These are phyloP conservation scores for Kregervanrija delftensis DNA, from an alignment of 805 yeast genomes.

Conservation along the genomic window DNA sequence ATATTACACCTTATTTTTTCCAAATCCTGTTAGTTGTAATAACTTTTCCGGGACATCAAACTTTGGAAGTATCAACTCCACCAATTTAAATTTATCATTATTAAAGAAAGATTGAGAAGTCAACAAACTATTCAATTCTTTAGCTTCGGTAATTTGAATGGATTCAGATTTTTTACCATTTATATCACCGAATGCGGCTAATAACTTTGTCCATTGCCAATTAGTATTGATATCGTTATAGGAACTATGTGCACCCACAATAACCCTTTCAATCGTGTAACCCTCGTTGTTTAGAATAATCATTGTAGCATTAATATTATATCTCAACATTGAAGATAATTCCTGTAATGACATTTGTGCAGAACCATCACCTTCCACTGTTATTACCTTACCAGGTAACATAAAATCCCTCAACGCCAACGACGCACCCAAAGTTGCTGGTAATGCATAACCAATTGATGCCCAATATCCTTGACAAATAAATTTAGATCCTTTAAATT, in stretches of 20 bases:
- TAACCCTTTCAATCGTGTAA: slow-evolving; percentile 44
- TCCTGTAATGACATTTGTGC: slow-evolving; percentile 52
- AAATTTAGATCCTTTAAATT: slow-evolving; percentile 28
- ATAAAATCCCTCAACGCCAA: slow-evolving; percentile 37
- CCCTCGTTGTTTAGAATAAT: slow-evolving; percentile 45
- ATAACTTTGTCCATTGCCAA: slow-evolving; percentile 65
- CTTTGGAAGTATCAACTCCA: slow-evolving; percentile 53
- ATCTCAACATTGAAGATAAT: slow-evolving; percentile 35
- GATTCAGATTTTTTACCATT: slow-evolving; percentile 26
- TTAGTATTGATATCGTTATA: slow-evolving; percentile 42
- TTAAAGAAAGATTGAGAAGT: slow-evolving; percentile 26
- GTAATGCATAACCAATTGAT: slow-evolving; percentile 46
- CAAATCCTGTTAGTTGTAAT: not conserved
- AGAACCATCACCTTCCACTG: slow-evolving; percentile 49
- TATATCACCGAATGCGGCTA: slow-evolving; percentile 61
- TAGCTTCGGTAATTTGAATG: slow-evolving; percentile 29
- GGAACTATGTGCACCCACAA: slow-evolving; percentile 41
- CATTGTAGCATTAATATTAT: slow-evolving; percentile 34
- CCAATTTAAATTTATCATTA: slow-evolving; percentile 37
- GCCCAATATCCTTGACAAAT: slow-evolving; percentile 38
- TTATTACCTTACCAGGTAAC: slow-evolving; percentile 31
- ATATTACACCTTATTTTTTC: no score
- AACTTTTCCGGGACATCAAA: slow-evolving; percentile 48
- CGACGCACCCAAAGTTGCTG: slow-evolving; percentile 43
- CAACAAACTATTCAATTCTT: slow-evolving; percentile 31